phyloP scores from a whole-genome alignment of 1,284 basidiomycete species.

The Porodaedalea pini region DNA sequence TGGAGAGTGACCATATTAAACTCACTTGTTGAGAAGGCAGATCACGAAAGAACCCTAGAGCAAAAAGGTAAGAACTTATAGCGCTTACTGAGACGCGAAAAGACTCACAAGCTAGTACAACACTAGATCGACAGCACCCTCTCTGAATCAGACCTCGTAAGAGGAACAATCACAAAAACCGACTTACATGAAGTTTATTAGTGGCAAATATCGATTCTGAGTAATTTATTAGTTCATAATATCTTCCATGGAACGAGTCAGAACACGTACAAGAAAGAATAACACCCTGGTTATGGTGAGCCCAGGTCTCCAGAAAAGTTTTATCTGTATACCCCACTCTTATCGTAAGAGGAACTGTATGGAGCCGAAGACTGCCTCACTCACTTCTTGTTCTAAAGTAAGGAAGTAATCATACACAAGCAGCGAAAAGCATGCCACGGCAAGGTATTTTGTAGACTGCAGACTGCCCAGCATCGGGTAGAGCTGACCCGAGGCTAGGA shows the following conservation, averaged over 20 bases:
- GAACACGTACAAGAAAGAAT: slow-evolving; percentile 14
- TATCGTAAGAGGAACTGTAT: no score
- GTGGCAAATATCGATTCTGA: slow-evolving; percentile 19
- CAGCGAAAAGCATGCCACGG: slow-evolving; percentile 16
- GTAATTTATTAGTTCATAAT: background rate
- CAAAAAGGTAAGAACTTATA: background rate
- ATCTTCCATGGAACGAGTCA: background rate
- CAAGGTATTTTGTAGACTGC: slow-evolving; percentile 17
- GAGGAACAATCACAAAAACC: background rate
- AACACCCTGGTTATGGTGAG: slow-evolving; percentile 9
- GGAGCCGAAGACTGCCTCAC: no score
- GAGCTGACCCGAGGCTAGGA: slow-evolving; percentile 6
- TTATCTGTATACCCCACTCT: no score
- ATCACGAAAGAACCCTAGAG: slow-evolving; percentile 15
- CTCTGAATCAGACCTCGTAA: background rate
- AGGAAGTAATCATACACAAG: slow-evolving; percentile 15
- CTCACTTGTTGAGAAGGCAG: slow-evolving; percentile 8
- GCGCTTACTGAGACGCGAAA: background rate
- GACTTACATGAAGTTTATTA: slow-evolving; percentile 15
- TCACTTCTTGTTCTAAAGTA: slow-evolving; percentile 14
- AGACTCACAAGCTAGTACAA: slow-evolving; percentile 13
- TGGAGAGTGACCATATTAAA: background rate
- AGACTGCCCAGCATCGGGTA: slow-evolving; percentile 2
- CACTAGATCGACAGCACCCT: background rate
- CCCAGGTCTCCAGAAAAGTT: slow-evolving; percentile 12